Percentiles rank a stretch among this genome's conserved stretches.
phyloP scores from a whole-genome alignment of 768 basidiomycete genomes.

The Strobilomyces confusus region DNA sequence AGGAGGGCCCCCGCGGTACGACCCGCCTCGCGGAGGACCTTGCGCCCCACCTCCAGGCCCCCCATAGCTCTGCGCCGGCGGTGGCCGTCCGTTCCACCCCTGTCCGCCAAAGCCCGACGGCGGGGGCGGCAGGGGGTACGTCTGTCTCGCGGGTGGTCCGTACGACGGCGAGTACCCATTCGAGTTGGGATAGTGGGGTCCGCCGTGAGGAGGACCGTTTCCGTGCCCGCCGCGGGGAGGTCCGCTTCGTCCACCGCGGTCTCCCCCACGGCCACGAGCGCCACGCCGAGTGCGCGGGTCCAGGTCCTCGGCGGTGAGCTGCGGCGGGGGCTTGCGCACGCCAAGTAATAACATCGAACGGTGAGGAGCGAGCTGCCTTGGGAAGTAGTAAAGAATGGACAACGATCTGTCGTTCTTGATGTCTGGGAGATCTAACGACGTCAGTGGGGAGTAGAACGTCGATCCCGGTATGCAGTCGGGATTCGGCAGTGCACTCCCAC shows the following conservation, averaged over 20 bases:
- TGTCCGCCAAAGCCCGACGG: constrained; percentile 29
- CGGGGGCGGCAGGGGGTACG: constrained; percentile 18
- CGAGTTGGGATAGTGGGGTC: constrained; percentile 3
- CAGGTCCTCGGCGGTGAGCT: constrained; percentile 66
- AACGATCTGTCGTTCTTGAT: constrained; percentile 85
- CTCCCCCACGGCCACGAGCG: constrained; percentile 43
- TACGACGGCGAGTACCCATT: constrained; percentile 25
- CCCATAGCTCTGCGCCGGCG: constrained; percentile 31
- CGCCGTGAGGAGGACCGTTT: constrained; percentile 7
- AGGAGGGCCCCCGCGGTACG: constrained; percentile 22
- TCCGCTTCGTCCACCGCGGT: constrained; percentile 36
- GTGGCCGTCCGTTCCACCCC: constrained; percentile 32
- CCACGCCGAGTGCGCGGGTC: constrained; percentile 57
- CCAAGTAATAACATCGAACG: constrained; percentile 79
- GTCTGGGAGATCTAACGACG: constrained; percentile 60
- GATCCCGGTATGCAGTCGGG: constrained; percentile 89
- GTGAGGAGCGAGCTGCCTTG: constrained; percentile 81
- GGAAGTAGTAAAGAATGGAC: constrained; percentile 86
- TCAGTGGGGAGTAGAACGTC: constrained; percentile 77
- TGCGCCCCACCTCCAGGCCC: constrained; percentile 28
- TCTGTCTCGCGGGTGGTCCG: constrained; percentile 14
- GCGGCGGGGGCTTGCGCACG: constrained; percentile 51
- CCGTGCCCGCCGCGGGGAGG: constrained; percentile 23
- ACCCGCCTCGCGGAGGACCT: constrained; percentile 24
- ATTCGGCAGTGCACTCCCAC: constrained; percentile 76